Evolutionary conservation across 148 eudicot species (phyloP).

Genomic region (Silene latifolia): DNA sequence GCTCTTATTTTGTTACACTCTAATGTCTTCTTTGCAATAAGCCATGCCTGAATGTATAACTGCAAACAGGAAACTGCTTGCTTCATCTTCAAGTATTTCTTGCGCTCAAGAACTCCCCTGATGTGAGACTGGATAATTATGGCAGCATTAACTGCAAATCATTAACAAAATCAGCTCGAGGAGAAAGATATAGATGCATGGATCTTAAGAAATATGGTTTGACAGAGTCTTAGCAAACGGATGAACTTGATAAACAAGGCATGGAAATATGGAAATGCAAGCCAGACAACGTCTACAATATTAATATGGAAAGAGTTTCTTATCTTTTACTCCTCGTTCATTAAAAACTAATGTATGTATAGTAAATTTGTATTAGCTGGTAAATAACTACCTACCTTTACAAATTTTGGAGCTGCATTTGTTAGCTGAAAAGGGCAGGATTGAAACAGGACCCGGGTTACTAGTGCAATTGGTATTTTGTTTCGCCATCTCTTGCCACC

Average conservation of each 20-base stretch:
- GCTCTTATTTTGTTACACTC: constrained; percentile 19
- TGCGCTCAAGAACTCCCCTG: constrained; percentile 39
- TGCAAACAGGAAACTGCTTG: constrained; percentile 47
- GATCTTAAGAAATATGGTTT: background rate
- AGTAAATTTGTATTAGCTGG: background rate
- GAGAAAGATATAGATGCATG: background rate
- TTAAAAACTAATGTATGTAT: background rate
- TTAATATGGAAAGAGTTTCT: background rate
- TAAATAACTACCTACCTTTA: constrained; percentile 43
- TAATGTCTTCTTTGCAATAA: constrained; percentile 33
- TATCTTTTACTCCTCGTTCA: background rate
- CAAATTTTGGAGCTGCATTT: constrained; percentile 31
- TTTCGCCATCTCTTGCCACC: constrained; percentile 94
- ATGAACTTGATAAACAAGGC: background rate
- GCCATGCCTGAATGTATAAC: constrained; percentile 50
- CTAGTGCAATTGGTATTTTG: constrained; percentile 32
- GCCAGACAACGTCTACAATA: background rate
- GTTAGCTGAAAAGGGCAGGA: constrained; percentile 29
- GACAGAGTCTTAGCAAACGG: background rate
- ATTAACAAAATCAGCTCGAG: constrained; percentile 14
- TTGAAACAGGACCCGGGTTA: constrained; percentile 27
- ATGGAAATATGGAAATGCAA: background rate
- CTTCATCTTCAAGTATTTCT: constrained; percentile 37
- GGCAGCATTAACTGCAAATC: constrained; percentile 59
- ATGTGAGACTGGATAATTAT: constrained; percentile 55